phyloP scores from a whole-genome alignment of 345 rosid species.

The Syzygium grande region DNA sequence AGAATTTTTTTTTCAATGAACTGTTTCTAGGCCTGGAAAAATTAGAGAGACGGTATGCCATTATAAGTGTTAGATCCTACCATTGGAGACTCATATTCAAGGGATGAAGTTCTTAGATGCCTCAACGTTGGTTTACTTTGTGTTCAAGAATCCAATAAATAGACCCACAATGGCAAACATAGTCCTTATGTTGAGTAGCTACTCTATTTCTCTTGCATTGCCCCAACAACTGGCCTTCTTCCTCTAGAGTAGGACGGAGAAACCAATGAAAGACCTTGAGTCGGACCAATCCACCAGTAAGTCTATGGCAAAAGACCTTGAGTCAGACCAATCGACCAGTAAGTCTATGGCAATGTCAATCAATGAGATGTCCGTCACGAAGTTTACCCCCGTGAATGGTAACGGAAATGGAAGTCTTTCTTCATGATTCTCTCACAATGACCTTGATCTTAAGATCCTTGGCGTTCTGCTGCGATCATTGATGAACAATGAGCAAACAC shows the following conservation, averaged over 20 bases:
- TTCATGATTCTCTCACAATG: too few relatives aligned
- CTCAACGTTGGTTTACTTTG: conserved; percentile 20
- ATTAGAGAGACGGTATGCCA: conserved; percentile 5
- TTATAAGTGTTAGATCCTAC: conserved; percentile 12
- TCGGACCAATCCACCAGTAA: neutral
- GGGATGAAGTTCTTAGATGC: conserved; percentile 17
- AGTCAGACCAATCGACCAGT: too few relatives aligned
- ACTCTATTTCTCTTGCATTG: neutral
- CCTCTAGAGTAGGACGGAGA: neutral
- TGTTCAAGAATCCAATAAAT: conserved; percentile 13
- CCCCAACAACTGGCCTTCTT: neutral
- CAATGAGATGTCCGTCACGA: neutral
- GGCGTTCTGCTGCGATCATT: too few relatives aligned
- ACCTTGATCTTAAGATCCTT: too few relatives aligned
- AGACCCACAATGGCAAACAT: conserved; percentile 19
- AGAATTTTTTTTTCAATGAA: neutral
- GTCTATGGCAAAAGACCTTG: too few relatives aligned
- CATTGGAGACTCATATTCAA: conserved; percentile 1
- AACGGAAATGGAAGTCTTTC: neutral
- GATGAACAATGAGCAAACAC: too few relatives aligned
- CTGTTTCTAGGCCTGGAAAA: conserved; percentile 14
- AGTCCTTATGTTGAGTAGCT: neutral
- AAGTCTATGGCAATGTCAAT: neutral
- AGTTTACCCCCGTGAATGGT: neutral
- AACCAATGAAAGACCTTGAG: too few relatives aligned